These are phyloP conservation scores for Umbilicus rupestris DNA, from an alignment of 164 flowering plant genomes.

Conservation along the genomic window DNA sequence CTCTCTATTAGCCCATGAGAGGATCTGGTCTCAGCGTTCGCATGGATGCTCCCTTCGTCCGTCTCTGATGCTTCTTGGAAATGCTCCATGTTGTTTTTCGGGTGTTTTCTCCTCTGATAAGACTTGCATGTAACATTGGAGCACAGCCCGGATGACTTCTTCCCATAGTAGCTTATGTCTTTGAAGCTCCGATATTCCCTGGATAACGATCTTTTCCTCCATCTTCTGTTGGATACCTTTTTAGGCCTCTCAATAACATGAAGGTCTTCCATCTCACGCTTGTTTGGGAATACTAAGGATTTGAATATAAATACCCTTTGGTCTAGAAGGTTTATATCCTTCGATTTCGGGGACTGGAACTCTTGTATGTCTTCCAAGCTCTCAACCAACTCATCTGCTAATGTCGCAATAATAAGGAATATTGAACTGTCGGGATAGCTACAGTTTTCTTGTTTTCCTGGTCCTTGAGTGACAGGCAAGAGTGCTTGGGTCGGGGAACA, in stretches of 20 bases:
- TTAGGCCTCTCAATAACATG: constrained; percentile 13
- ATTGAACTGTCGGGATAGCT: neutral
- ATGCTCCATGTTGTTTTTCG: neutral
- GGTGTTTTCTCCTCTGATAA: constrained; percentile 8
- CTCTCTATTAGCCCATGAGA: neutral
- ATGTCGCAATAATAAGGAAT: neutral
- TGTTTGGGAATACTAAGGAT: constrained; percentile 10
- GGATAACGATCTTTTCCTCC: constrained; percentile 29
- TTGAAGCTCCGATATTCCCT: constrained; percentile 17
- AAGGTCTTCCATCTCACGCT: neutral
- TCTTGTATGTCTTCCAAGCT: constrained; percentile 3
- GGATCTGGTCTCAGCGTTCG: neutral
- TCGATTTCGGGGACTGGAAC: constrained; percentile 6
- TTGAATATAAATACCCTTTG: constrained; percentile 49
- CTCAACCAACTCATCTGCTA: neutral
- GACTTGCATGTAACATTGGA: constrained; percentile 12
- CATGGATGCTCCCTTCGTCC: neutral
- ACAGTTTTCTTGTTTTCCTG: neutral
- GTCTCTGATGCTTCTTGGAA: too few species aligned
- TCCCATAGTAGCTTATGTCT: constrained; percentile 5
- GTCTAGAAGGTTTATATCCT: constrained; percentile 29
- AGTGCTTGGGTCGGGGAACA: neutral
- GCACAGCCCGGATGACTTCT: neutral
- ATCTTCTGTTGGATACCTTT: constrained; percentile 19
- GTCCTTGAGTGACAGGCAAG: neutral